Conservation (phyloP, 371 early-diverging fungal genomes). For the Syncephalis fuscata region DNA sequence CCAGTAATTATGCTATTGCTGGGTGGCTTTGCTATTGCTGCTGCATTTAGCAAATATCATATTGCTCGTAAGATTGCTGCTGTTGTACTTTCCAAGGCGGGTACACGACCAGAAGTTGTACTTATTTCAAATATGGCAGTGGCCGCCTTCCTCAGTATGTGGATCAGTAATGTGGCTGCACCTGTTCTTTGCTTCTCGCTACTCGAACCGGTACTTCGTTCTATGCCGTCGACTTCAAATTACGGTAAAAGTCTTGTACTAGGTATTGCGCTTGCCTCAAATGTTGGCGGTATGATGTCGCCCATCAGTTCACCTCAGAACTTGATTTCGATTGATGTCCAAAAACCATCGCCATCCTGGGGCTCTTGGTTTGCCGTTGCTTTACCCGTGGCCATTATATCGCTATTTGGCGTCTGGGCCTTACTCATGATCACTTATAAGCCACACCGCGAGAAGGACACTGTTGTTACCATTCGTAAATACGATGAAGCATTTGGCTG, state of each 20-base stretch:
- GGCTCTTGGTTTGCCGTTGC: conserved; percentile 65
- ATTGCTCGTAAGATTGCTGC: conserved; percentile 87
- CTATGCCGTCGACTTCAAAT: conserved; percentile 40
- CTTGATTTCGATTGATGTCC: conserved; percentile 67
- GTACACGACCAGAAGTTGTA: conserved; percentile 63
- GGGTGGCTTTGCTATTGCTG: conserved; percentile 93
- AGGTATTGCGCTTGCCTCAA: conserved; percentile 88
- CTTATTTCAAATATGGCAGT: conserved; percentile 88
- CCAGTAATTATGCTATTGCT: conserved; percentile 91
- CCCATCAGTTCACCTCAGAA: conserved; percentile 96
- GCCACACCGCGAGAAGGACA: conserved; percentile 22
- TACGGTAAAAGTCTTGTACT: conserved; percentile 77
- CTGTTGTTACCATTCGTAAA: conserved; percentile 33
- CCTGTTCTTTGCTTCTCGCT: conserved; percentile 93
- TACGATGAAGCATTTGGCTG: conserved; percentile 33
- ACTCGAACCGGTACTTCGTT: conserved; percentile 73
- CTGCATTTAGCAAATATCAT: conserved; percentile 79
- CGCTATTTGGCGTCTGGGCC: conserved; percentile 62
- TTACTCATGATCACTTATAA: conserved; percentile 54
- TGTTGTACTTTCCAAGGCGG: conserved; percentile 72
- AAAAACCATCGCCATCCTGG: conserved; percentile 77
- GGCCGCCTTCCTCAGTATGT: conserved; percentile 89
- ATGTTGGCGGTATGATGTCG: conserved; percentile 95
- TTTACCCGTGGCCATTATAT: conserved; percentile 52
- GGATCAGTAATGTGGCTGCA: conserved; percentile 95